Base-by-base conservation (phyloP, 176 grass and related monocot genomes). In the Phoenix dactylifera region DNA sequence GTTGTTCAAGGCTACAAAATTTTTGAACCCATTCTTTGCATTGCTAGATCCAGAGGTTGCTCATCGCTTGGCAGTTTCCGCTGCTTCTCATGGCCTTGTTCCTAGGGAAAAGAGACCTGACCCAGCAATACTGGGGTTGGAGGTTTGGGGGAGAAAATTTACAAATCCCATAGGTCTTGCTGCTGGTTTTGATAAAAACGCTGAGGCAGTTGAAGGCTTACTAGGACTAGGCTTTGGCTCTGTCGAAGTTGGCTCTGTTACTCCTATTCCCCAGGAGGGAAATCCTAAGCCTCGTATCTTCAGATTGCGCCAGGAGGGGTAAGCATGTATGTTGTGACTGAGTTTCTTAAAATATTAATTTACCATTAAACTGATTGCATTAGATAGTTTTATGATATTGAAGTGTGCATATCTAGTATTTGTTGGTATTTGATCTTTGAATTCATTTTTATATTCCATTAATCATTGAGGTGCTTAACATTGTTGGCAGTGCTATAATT, bases 121-220 rank as follows among this genome's bases (percentile, higher is more conserved):
- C 54, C 87, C 81, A 65, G 48, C 72, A 68, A 84, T 82, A 85
- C 80, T 98, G 25, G 73, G 81, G 50, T 28, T 98, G 65, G 87
- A 88, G 54, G 73, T 98, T 29, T 98, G 93, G 88, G 84, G 88
- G 17, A 80, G 79, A 49, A 98, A 92, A 51, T 92, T 98, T 63
- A 55, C 84, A 6, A 98, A 98, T 69, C 93, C 93, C 56, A 68
- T 98, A 26, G 93, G 93, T 15, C 76, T 98, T 63, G 93, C 93
- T 54, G 93, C 93, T 68, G 93, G 93, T 54, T 98, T 98, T 64
- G 93, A 98, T 77, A 98, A 98, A 80, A 85, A 98, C 74, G 93
- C 88, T 4, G 76, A 92, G 79, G 93, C 93, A 60, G 73, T 98
- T 61, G 93, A 98, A 77, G 81, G 84, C 58, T 70, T 98, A 26